Base-by-base conservation (phyloP, 139 green algal species). In the Picochlorum sp. region DNA sequence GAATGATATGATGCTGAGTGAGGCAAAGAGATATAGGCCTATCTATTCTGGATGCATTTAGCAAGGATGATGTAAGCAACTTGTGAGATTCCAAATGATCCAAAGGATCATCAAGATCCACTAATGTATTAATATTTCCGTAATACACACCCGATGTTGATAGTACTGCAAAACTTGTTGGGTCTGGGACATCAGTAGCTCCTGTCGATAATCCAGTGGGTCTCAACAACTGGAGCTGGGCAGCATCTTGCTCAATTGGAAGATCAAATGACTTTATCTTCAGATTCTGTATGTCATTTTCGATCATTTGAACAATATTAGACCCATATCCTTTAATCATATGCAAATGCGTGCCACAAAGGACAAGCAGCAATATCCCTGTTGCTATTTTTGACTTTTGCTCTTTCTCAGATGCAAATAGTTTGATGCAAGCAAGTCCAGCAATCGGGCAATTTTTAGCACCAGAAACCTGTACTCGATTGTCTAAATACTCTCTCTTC, bases 1-100 rank as follows among this genome's bases (percentile, higher is more conserved):
- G 65, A 45, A 93, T 55, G 28, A 88, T 69, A 59, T 94, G 85
- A 69, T 81, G 84, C 55, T 87, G 75, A 4, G 77, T 92, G 41
- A 86, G 44, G 1, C 71, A 77, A 58, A 87, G 30, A 13, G 80
- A 79, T 7, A 86, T 43, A 14, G 77, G 76, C 12, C 18, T 41
- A 51, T 58, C 41, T 33, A 12, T 33, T 29, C 51, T 29, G 29
- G 29, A 26, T 29, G 50, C 12, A 5, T 47, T 40, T 40, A 68
- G 43, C 5, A 61, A 36, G 0, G 18, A 40, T 8, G 54, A 40
- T 1, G 68, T 55, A 30, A 67, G 56, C 28, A 75, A 59, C 32
- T 68, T 50, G 55, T 68, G 64, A n/a, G 57, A 43, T 20, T 50
- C 33, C 37, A 74, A 33, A 43, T 68, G 36, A 37, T 74, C 68